Percentiles rank a stretch among this genome's conserved stretches.
phyloP scores from a whole-genome alignment of 371 early-diverging fungal species.

The Lichtheimia hyalospora region DNA sequence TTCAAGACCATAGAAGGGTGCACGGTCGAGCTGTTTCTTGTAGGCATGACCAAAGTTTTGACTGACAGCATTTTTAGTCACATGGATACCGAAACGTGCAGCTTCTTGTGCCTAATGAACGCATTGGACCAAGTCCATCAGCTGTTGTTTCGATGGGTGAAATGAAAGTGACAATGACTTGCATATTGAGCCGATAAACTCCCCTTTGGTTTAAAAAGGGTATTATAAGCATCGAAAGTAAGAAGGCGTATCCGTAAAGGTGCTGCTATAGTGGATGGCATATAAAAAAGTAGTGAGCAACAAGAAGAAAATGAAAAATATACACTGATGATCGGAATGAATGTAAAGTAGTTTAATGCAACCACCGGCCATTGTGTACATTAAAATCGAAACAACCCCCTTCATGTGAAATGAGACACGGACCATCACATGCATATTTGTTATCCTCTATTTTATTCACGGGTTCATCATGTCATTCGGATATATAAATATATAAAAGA shows the following conservation, averaged over 20 bases:
- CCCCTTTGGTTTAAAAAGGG: constrained; percentile 43
- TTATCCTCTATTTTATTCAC: too few relatives aligned
- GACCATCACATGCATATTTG: too few relatives aligned
- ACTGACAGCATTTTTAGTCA: constrained; percentile 29
- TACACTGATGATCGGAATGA: too few relatives aligned
- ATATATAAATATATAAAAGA: too few relatives aligned
- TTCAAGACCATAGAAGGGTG: constrained; percentile 42
- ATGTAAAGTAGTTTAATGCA: too few relatives aligned
- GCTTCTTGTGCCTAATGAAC: constrained; percentile 42
- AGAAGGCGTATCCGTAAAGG: constrained; percentile 25
- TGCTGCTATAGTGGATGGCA: background rate
- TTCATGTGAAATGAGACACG: too few relatives aligned
- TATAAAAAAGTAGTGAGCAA: background rate
- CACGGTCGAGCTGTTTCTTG: constrained; percentile 27
- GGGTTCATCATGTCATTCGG: too few relatives aligned
- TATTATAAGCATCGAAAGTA: constrained; percentile 50
- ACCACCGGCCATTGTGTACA: too few relatives aligned
- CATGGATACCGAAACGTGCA: constrained; percentile 28
- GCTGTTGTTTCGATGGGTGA: background rate
- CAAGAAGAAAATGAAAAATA: background rate
- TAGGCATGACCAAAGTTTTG: constrained; percentile 35
- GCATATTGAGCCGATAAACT: constrained; percentile 31
- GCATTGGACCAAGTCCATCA: background rate
- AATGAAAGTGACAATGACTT: background rate
- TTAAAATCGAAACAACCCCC: too few relatives aligned